Conservation (phyloP, 1,139 yeast species). For the Suhomyces panamericanus region DNA sequence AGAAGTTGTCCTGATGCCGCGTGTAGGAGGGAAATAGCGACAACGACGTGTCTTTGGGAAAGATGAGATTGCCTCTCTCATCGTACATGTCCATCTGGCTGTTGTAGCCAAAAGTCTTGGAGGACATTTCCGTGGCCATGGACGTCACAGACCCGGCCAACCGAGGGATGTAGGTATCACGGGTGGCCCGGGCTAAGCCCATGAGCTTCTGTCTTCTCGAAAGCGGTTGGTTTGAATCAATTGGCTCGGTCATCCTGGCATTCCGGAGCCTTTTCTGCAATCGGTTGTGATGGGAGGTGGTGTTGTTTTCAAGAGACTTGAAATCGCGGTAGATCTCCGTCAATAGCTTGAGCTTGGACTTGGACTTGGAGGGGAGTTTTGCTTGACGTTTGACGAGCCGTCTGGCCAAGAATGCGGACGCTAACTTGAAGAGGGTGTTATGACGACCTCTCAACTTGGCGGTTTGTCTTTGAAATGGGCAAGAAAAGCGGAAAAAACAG, state of each 20-base stretch:
- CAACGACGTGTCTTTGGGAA: slow-evolving; percentile 41
- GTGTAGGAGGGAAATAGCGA: slow-evolving; percentile 67
- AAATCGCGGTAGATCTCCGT: slow-evolving; percentile 29
- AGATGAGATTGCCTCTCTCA: slow-evolving; percentile 33
- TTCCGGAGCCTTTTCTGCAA: slow-evolving; percentile 8
- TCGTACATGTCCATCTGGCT: slow-evolving; percentile 27
- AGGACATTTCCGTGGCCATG: slow-evolving; percentile 49
- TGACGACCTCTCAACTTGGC: slow-evolving; percentile 18
- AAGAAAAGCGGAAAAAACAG: not conserved
- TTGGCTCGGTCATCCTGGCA: slow-evolving; percentile 10
- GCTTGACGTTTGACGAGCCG: slow-evolving; percentile 16
- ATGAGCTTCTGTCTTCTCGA: slow-evolving; percentile 38
- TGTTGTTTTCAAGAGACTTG: slow-evolving; percentile 17
- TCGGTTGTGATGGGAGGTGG: not conserved
- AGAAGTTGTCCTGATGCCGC: slow-evolving; percentile 32
- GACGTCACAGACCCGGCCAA: slow-evolving; percentile 49
- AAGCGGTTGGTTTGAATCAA: slow-evolving; percentile 7
- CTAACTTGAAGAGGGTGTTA: slow-evolving; percentile 15
- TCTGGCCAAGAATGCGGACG: slow-evolving; percentile 22
- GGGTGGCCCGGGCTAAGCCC: slow-evolving; percentile 56
- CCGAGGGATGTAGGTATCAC: slow-evolving; percentile 58
- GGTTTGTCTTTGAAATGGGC: not conserved
- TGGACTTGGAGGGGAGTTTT: slow-evolving; percentile 14
- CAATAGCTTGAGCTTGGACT: slow-evolving; percentile 21
- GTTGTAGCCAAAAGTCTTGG: slow-evolving; percentile 30